phyloP scores from a whole-genome alignment of 768 basidiomycete species.

The Megacollybia marginata region DNA sequence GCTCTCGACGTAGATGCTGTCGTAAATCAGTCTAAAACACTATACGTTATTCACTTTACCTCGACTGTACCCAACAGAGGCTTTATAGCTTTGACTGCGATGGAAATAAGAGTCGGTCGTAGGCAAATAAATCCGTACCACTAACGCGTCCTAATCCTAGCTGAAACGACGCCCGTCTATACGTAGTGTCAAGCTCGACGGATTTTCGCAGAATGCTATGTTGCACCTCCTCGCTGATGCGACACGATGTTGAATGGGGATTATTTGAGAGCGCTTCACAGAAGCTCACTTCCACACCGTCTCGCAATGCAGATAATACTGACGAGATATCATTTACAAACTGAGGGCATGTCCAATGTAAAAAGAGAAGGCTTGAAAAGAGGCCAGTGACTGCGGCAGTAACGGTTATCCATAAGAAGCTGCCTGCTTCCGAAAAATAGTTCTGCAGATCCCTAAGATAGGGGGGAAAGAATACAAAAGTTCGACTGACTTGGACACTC shows the following conservation, averaged over 20 bases:
- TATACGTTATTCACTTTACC: constrained; percentile 5
- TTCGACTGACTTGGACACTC: constrained; percentile 19
- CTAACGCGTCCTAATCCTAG: constrained; percentile 35
- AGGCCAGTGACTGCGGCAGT: constrained; percentile 29
- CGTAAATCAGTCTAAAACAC: neutral
- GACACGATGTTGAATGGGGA: constrained; percentile 2
- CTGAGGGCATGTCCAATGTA: constrained; percentile 35
- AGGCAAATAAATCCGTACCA: constrained; percentile 18
- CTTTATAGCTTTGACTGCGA: constrained; percentile 31
- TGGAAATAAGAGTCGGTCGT: neutral
- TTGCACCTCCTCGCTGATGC: constrained; percentile 12
- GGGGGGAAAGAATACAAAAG: neutral
- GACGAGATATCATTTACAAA: constrained; percentile 31
- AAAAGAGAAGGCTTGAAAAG: constrained; percentile 26
- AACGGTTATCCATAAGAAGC: constrained; percentile 35
- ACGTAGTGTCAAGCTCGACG: constrained; percentile 30
- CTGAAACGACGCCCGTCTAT: constrained; percentile 39
- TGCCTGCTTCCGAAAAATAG: constrained; percentile 19
- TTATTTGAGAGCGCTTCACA: constrained; percentile 13
- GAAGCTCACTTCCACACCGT: constrained; percentile 24
- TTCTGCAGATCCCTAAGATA: neutral
- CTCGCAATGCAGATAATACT: constrained; percentile 25
- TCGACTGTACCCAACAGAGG: constrained; percentile 36
- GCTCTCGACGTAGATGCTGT: constrained; percentile 33
- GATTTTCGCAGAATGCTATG: constrained; percentile 25